Evolutionary conservation across 2,329 filamentous ascomycete species (phyloP), one percentile per base, ranked within the genome.

Genomic region (Lasiodiplodia sp.): DNA sequence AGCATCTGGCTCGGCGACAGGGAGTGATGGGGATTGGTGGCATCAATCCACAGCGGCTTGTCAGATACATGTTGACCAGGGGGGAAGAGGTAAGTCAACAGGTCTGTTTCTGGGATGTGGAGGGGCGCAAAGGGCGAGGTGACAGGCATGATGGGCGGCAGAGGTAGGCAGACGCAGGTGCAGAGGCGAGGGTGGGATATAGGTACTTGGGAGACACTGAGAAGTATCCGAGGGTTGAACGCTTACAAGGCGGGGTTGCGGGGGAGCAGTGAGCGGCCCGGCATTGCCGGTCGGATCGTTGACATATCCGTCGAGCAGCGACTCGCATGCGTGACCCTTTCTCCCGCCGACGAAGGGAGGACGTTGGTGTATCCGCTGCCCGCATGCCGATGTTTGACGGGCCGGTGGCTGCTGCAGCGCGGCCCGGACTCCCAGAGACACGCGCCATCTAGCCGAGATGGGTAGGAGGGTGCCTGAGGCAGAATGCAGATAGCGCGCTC

Each of bases 21-120:
- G 95, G 82, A 72, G 25, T 85, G 88, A 72, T 91, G 88, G 1
- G 92, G 90, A 1, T 86, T 82, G 47, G 88, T 84, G 11, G 91
- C 87, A 73, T 94, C 91, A 64, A 92, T 83, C 73, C 90, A 87
- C 38, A 80, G 75, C 6, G 84, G 81, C 18, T 79, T 83, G 31
- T 79, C 79, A 4, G 60, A 64, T 6, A 64, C 60, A 11, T 70
- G 68, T 51, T 73, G 68, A 69, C 62, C 72, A 31, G 55, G 69
- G 4, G 77, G 77, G 68, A 79, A 80, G 18, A 80, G 65, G 65
- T 79, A 79, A 10, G 77, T 70, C 18, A 80, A 71, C 47, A 80
- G 49, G 72, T 83, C 86, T 11, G 44, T 51, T 28, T 91, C 82
- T 0, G 94, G 94, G 52, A 97, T 90, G 21, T 89, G 83, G 51